A percentile compares a stretch with the other conserved stretches of the same genome.
phyloP scores from a whole-genome alignment of 495 filamentous ascomycete genomes.

The Glonium stellatum region DNA sequence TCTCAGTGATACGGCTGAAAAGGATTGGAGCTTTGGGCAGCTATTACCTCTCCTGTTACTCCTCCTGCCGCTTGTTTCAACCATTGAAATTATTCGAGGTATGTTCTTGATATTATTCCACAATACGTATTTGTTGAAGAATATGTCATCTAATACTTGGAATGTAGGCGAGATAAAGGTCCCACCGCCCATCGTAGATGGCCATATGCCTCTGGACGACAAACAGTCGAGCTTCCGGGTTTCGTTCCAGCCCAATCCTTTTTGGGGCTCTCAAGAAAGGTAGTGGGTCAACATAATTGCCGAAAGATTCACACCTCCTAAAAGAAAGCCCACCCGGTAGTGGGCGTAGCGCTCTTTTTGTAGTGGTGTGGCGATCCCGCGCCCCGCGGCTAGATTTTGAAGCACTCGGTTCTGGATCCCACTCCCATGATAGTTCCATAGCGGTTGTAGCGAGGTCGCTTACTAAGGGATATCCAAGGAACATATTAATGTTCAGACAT shows the following conservation, averaged over 20 bases:
- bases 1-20: constrained; percentile 45
- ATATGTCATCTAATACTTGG: neutral
- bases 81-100: constrained; percentile 49
- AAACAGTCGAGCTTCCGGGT: neutral
- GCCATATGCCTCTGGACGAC: neutral
- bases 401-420: no score
- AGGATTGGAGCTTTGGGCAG: constrained; percentile 53
- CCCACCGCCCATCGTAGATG: neutral
- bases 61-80: constrained; percentile 46
- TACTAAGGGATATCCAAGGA: no score
- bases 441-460: no score
- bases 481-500: no score
- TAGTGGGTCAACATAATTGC: no score
- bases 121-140: neutral
- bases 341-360: no score
- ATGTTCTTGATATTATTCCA: neutral
- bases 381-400: no score
- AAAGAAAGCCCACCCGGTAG: no score
- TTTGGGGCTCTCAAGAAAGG: neutral
- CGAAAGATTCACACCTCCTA: no score
- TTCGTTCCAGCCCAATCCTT: neutral
- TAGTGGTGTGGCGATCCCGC: no score
- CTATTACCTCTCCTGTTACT: constrained; percentile 48
- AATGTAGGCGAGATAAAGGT: neutral
- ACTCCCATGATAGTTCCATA: no score